Evolutionary conservation across 129 eudicot species (phyloP), one percentile per base, ranked within the genome.

Genomic region (Centrapalus pauciflorus): DNA sequence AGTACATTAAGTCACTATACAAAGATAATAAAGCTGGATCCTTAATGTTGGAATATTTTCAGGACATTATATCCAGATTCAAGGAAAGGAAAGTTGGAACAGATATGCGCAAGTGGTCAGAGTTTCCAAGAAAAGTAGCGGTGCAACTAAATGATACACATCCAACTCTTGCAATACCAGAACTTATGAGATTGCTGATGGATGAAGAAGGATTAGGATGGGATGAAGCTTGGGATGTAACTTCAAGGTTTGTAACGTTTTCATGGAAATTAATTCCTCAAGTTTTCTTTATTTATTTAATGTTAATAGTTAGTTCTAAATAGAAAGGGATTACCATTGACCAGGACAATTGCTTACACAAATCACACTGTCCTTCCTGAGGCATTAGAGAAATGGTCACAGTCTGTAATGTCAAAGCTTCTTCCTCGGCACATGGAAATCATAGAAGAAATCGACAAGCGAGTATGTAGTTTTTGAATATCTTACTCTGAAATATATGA

Each of bases 341-440:
- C 71, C 84, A 94, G 99, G 86, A 84, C 99, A 33, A 73, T 94
- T 77, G 95, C 99, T 59, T 94, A 94, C 71, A 94, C 99, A 67
- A 94, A 94, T 78, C 99, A 94, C 75, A 94, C 99, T 13, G 97
- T 94, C 69, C 97, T 94, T 37, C 99, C 99, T 41, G 99, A 94
- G 67, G 99, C 99, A 41, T 81, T 94, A 35, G 99, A 94, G 71
- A 94, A 94, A 83, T 94, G 99, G 99, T 94, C 99, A 54, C 97
- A 89, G 60, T 55, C 77, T 64, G 97, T 94, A 21, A 89, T 94
- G 97, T 74, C 93, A 76, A 94, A 89, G 84, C 99, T 94, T 82
- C 99, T 94, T 75, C 99, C 99, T 17, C 93, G 99, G 48, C 99
- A 89, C 77, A 87, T 94, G 97, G 99, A 94, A 78, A 94, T 94